phyloP scores from a whole-genome alignment of 305 asterid species.

The Striga hermonthica region DNA sequence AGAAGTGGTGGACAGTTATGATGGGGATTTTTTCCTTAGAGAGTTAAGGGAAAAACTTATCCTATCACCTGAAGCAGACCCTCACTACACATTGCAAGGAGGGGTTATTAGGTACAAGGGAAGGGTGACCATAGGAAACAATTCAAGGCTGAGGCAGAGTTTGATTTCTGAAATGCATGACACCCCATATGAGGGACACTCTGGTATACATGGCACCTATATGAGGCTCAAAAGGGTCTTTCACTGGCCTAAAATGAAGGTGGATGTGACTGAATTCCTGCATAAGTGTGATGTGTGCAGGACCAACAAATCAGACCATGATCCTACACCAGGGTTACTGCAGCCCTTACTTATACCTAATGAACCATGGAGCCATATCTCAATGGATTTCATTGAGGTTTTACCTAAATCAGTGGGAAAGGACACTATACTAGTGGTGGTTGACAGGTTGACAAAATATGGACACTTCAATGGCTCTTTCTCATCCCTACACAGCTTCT shows the following conservation, averaged over 20 bases:
- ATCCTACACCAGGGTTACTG: background rate
- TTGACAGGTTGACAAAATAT: background rate
- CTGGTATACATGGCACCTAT: background rate
- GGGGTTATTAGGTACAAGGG: background rate
- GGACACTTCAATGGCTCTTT: background rate
- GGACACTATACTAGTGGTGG: background rate
- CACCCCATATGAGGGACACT: background rate
- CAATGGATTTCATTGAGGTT: background rate
- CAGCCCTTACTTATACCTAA: background rate
- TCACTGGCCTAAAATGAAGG: background rate
- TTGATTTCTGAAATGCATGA: background rate
- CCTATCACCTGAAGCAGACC: too few relatives aligned
- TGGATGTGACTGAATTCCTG: background rate
- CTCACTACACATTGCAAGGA: too few relatives aligned
- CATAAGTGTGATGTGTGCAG: background rate
- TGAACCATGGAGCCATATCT: background rate
- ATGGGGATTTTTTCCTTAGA: too few relatives aligned
- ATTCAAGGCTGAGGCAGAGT: background rate
- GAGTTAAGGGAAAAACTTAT: too few relatives aligned
- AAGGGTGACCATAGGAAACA: background rate
- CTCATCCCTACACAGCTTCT: background rate
- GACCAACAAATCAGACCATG: background rate
- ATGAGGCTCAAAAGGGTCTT: background rate
- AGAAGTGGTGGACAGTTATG: background rate
- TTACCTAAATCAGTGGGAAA: background rate